Percentiles rank a stretch among this genome's conserved stretches.
phyloP scores from a whole-genome alignment of 2,329 filamentous ascomycete genomes.

The Beauveria sp. region DNA sequence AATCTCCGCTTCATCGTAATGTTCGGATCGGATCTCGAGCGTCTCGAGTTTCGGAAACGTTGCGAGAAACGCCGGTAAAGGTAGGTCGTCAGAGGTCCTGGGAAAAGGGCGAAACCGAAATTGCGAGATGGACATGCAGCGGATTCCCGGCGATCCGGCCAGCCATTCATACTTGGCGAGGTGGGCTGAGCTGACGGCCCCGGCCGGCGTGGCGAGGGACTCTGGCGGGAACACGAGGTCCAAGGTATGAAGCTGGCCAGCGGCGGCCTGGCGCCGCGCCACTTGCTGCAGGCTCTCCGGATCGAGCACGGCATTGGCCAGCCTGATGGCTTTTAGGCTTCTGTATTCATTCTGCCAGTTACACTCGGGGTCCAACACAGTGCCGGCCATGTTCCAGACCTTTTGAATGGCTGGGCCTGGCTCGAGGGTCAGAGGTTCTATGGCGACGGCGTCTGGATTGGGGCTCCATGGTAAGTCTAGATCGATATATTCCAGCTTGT shows the following conservation, averaged over 20 bases:
- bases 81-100: slow-evolving; percentile 21
- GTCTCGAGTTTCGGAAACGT: slow-evolving; percentile 30
- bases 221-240: slow-evolving; percentile 29
- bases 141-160: slow-evolving; percentile 25
- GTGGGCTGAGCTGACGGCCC: slow-evolving; percentile 21
- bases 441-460: not conserved
- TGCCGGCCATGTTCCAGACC: slow-evolving; percentile 8
- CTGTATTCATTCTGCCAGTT: slow-evolving; percentile 8
- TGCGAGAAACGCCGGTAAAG: slow-evolving; percentile 27
- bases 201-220: slow-evolving; percentile 16
- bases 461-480: slow-evolving; percentile 20
- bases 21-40: slow-evolving; percentile 25
- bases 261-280: slow-evolving; percentile 20
- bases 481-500: slow-evolving; percentile 23
- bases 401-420: slow-evolving; percentile 3
- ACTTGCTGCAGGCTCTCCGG: slow-evolving; percentile 19
- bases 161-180: slow-evolving; percentile 28
- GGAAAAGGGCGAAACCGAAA: slow-evolving; percentile 27
- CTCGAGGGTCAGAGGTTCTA: slow-evolving; percentile 2
- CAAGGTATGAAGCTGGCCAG: slow-evolving; percentile 24
- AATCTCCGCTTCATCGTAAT: slow-evolving; percentile 24
- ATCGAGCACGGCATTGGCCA: slow-evolving; percentile 19
- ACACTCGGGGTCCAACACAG: not conserved
- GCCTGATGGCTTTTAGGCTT: slow-evolving; percentile 17
- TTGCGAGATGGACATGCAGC: slow-evolving; percentile 25